Conservation (phyloP, 495 filamentous ascomycete genomes). For the Cercophora samala region DNA sequence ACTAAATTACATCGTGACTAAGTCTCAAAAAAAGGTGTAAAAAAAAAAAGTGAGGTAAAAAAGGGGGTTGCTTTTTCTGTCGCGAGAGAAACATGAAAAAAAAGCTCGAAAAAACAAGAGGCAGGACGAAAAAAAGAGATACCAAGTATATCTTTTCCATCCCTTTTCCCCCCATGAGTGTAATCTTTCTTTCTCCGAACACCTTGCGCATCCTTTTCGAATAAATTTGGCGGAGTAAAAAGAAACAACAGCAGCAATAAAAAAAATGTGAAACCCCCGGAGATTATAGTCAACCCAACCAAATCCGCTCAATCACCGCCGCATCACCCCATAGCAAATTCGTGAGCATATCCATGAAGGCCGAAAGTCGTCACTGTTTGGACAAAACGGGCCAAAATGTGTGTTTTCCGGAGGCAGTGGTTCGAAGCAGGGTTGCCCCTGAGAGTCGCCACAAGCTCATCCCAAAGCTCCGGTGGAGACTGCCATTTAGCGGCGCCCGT, state of each 20-base stretch:
- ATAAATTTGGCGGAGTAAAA: constrained; percentile 10
- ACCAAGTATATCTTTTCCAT: neutral
- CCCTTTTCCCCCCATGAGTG: neutral
- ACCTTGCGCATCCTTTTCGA: neutral
- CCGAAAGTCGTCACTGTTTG: neutral
- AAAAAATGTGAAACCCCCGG: neutral
- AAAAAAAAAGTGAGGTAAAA: constrained; percentile 22
- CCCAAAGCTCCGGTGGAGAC: constrained; percentile 5
- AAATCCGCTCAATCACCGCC: neutral
- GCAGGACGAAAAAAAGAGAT: neutral
- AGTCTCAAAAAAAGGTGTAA: constrained; percentile 26
- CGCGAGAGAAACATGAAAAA: neutral
- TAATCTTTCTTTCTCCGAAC: neutral
- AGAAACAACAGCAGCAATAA: neutral
- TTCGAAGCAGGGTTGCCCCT: constrained; percentile 1
- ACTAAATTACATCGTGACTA: constrained; percentile 50
- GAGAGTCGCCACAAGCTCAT: constrained; percentile 3
- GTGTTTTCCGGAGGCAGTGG: neutral
- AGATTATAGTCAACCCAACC: neutral
- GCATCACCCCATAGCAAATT: neutral
- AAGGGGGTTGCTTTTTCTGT: constrained; percentile 10
- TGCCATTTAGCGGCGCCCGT: constrained; percentile 78
- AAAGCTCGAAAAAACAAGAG: too few species aligned
- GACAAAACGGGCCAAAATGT: neutral
- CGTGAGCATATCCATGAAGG: constrained; percentile 6